These are phyloP conservation scores for Cupressus sempervirens DNA, from an alignment of 75 land plant species.

Conservation along the genomic window DNA sequence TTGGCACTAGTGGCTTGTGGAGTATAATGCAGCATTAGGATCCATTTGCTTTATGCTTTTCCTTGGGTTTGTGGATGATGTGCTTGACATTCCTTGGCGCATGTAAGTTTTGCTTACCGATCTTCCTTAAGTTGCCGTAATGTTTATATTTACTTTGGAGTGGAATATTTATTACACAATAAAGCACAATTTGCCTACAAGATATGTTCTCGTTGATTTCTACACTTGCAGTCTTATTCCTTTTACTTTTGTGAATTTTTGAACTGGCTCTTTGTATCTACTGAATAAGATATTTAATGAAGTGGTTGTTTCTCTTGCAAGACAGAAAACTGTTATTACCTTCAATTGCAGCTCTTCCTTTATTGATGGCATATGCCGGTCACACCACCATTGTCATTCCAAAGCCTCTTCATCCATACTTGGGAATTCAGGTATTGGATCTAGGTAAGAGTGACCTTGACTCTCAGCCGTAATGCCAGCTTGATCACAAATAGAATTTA, in stretches of 20 bases:
- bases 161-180: not conserved
- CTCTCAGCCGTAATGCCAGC: not conserved
- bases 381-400: conserved; percentile 85
- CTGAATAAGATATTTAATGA: not conserved
- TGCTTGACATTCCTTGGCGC: conserved; percentile 95
- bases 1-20: conserved; percentile 81
- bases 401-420: conserved; percentile 74
- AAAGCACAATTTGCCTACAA: not conserved
- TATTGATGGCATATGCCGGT: conserved; percentile 98
- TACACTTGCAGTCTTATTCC: not conserved
- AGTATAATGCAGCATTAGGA: conserved; percentile 93
- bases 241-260: not conserved
- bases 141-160: not conserved
- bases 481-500: conserved; percentile 4
- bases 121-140: not conserved
- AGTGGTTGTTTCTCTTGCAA: conserved; percentile 8
- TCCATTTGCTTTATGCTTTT: conserved; percentile 90
- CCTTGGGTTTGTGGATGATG: conserved; percentile 97
- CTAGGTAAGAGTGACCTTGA: conserved; percentile 48
- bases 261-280: not conserved
- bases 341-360: conserved; percentile 90
- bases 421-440: conserved; percentile 61
- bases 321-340: conserved; percentile 83
- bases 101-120: conserved; percentile 52
- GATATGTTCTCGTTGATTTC: not conserved